A percentile compares a stretch with the other conserved stretches of the same genome.
These are phyloP conservation scores for Neopestalotiopsis sp. DNA, from an alignment of 2,329 filamentous ascomycete species.

Conservation along the genomic window DNA sequence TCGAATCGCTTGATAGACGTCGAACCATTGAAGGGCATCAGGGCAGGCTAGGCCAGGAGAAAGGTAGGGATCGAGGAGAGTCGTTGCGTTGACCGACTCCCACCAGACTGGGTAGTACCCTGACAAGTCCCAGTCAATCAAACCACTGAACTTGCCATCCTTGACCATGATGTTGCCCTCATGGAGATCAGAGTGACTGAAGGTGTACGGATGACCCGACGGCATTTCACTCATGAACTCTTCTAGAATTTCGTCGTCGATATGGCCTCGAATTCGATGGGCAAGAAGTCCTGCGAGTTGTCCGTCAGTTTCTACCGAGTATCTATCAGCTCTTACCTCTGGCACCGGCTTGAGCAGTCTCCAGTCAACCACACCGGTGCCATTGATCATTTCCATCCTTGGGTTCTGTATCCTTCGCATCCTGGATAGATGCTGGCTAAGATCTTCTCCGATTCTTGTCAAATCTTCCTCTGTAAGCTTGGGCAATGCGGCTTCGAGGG, in stretches of 20 bases:
- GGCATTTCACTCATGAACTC: constrained; percentile 26
- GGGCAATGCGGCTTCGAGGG: constrained; percentile 17
- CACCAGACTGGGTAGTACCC: constrained; percentile 25
- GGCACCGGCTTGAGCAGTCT: constrained; percentile 19
- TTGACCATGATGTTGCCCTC: constrained; percentile 25
- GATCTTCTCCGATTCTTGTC: not conserved
- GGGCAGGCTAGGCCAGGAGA: constrained; percentile 9
- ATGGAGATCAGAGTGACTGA: constrained; percentile 23
- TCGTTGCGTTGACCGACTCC: constrained; percentile 23
- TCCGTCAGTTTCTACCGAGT: not conserved
- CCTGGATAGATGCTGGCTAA: constrained; percentile 13
- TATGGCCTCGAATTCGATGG: not conserved
- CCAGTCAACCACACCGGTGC: constrained; percentile 18
- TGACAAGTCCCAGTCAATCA: constrained; percentile 22
- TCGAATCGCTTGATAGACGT: constrained; percentile 21
- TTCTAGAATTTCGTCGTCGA: not conserved
- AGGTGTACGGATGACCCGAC: constrained; percentile 21
- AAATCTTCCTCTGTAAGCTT: constrained; percentile 15
- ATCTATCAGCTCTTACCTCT: not conserved
- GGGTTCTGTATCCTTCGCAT: constrained; percentile 8
- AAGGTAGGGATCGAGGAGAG: constrained; percentile 18
- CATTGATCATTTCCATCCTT: constrained; percentile 20
- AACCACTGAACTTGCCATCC: constrained; percentile 23
- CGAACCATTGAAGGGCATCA: constrained; percentile 22
- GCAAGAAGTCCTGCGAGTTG: not conserved